These are phyloP conservation scores for Myrmaecium sp. DNA, from an alignment of 2,329 filamentous ascomycete species.

Conservation along the genomic window DNA sequence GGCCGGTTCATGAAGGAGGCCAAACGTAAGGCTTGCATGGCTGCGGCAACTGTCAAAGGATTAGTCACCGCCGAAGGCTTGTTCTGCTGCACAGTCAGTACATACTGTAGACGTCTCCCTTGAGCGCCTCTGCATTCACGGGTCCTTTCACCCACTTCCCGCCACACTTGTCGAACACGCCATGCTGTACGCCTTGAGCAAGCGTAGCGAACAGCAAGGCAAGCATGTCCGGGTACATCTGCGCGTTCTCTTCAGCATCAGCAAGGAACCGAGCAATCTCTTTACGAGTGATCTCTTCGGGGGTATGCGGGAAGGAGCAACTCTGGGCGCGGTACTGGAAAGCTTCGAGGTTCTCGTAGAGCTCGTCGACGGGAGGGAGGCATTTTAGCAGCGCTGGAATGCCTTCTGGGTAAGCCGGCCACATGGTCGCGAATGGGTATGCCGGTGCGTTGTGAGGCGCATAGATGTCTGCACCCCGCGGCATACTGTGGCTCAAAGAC, in stretches of 20 bases:
- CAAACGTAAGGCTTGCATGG: conserved; percentile 33
- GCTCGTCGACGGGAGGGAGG: conserved; percentile 22
- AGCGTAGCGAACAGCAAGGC: conserved; percentile 31
- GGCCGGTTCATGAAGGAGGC: conserved; percentile 32
- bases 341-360: conserved; percentile 22
- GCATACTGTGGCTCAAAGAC: conserved; percentile 27
- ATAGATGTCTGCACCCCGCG: conserved; percentile 26
- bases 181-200: conserved; percentile 29
- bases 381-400: conserved; percentile 20
- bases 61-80: conserved; percentile 1
- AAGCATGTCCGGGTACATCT: conserved; percentile 29
- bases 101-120: conserved; percentile 30
- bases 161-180: conserved; percentile 24
- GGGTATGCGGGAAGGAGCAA: conserved; percentile 28
- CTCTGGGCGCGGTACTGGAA: conserved; percentile 27
- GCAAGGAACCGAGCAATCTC: conserved; percentile 30
- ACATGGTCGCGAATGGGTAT: conserved; percentile 29
- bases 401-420: conserved; percentile 17
- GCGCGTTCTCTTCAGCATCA: conserved; percentile 24
- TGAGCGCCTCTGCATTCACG: conserved; percentile 18
- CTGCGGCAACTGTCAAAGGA: conserved; percentile 24
- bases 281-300: conserved; percentile 23
- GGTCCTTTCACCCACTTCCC: conserved; percentile 21
- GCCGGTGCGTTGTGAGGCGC: conserved; percentile 15
- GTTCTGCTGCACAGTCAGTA: conserved; percentile 2